These are phyloP conservation scores for Aegilops speltoides DNA, from an alignment of 176 grass and related monocot genomes.

Conservation along the genomic window DNA sequence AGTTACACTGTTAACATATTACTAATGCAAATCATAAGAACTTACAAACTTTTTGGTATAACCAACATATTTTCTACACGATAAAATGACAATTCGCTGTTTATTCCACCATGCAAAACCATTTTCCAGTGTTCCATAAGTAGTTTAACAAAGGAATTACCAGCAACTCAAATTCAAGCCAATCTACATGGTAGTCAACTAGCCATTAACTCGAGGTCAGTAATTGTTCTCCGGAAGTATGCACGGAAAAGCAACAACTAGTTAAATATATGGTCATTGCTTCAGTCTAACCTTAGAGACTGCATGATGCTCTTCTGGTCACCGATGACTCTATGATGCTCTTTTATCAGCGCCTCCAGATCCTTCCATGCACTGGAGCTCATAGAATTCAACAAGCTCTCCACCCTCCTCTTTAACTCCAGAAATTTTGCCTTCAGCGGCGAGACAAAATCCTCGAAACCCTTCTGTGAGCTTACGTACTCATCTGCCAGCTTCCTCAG, in stretches of 20 bases:
- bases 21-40: neutral
- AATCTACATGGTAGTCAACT: slow-evolving; percentile 9
- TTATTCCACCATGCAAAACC: neutral
- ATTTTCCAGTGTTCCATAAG: neutral
- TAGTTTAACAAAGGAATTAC: slow-evolving; percentile 21
- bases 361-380: slow-evolving; percentile 69
- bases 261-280: neutral
- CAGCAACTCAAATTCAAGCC: slow-evolving; percentile 3
- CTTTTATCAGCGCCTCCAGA: slow-evolving; percentile 70
- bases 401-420: slow-evolving; percentile 77
- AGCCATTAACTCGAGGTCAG: neutral
- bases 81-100: neutral
- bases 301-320: slow-evolving; percentile 97
- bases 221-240: slow-evolving; percentile 1
- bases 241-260: slow-evolving; percentile 1
- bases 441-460: slow-evolving; percentile 71
- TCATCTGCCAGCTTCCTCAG: slow-evolving; percentile 59
- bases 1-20: neutral
- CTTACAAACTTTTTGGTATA: neutral
- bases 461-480: slow-evolving; percentile 69
- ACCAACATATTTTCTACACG: neutral
- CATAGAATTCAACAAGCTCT: slow-evolving; percentile 67
- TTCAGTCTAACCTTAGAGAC: slow-evolving; percentile 68
- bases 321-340: slow-evolving; percentile 63
- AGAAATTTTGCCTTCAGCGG: slow-evolving; percentile 67